A percentile compares a stretch with the other conserved stretches of the same genome.
phyloP scores from a whole-genome alignment of 139 green algal genomes.

The Chlorella vulgaris region DNA sequence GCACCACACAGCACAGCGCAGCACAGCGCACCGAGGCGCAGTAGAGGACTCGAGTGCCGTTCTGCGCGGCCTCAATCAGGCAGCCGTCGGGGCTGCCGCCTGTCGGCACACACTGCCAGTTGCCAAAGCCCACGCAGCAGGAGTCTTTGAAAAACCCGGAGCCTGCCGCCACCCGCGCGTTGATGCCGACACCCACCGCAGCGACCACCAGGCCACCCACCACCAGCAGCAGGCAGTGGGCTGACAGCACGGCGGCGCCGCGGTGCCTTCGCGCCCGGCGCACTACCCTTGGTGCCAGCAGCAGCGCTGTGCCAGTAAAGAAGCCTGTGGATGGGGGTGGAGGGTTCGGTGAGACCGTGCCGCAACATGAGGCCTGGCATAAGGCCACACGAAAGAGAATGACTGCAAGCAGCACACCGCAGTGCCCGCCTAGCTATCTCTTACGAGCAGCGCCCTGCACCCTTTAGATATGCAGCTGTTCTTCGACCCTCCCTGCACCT shows the following conservation, averaged over 20 bases:
- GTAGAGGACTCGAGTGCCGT: neutral
- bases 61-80: neutral
- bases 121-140: slow-evolving; percentile 30
- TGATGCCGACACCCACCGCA: slow-evolving; percentile 23
- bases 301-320: neutral
- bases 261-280: neutral
- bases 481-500: neutral
- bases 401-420: too few species aligned
- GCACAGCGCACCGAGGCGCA: slow-evolving; percentile 25
- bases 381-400: too few species aligned
- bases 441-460: too few species aligned
- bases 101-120: slow-evolving; percentile 31
- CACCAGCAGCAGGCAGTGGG: slow-evolving; percentile 17
- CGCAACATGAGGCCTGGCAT: neutral
- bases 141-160: slow-evolving; percentile 7
- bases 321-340: neutral
- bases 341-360: neutral
- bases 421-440: too few species aligned
- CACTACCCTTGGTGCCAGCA: neutral
- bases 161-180: slow-evolving; percentile 1
- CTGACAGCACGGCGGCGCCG: neutral
- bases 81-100: slow-evolving; percentile 12
- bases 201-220: neutral
- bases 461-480: neutral
- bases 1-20: neutral